Conservation (phyloP, 1,139 yeast species). For the Geotrichum europaeum region DNA sequence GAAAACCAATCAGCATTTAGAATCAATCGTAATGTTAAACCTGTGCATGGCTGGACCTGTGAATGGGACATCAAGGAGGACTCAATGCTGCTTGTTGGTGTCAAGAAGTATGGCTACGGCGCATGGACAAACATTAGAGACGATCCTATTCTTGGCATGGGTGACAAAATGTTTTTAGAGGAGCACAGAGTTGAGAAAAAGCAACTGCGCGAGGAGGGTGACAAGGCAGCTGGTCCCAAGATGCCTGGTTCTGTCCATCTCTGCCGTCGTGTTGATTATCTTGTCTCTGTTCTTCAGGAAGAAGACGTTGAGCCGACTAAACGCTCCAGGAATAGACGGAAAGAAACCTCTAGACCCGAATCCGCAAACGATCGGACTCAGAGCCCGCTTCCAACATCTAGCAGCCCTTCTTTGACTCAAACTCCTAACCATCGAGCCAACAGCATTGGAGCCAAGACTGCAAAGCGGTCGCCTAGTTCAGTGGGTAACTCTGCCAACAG, state of each 20-base stretch:
- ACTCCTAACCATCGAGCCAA: conserved; percentile 1
- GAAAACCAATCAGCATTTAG: conserved; percentile 43
- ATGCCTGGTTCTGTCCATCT: conserved; percentile 92
- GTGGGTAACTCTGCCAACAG: conserved; percentile 9
- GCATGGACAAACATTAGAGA: conserved; percentile 93
- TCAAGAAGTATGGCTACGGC: conserved; percentile 90
- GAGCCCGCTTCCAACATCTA: conserved; percentile 2
- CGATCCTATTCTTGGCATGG: conserved; percentile 85
- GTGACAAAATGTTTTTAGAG: conserved; percentile 69
- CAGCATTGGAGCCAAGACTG: not conserved
- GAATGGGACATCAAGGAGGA: conserved; percentile 82
- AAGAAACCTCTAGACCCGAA: conserved; percentile 4
- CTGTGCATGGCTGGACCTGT: conserved; percentile 87
- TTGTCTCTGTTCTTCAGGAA: conserved; percentile 56
- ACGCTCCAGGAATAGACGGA: conserved; percentile 7
- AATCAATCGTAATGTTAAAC: conserved; percentile 60
- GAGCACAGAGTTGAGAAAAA: conserved; percentile 38
- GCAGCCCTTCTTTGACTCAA: not conserved
- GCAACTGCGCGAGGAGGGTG: conserved; percentile 37
- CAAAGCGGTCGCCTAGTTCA: conserved; percentile 9
- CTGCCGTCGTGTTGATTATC: conserved; percentile 88
- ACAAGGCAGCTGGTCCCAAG: conserved; percentile 33
- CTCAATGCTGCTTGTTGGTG: conserved; percentile 79
- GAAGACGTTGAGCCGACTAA: conserved; percentile 37
- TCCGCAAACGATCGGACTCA: conserved; percentile 2